These are phyloP conservation scores for Beta corolliflora DNA, from an alignment of 179 eudicot species.

Conservation along the genomic window DNA sequence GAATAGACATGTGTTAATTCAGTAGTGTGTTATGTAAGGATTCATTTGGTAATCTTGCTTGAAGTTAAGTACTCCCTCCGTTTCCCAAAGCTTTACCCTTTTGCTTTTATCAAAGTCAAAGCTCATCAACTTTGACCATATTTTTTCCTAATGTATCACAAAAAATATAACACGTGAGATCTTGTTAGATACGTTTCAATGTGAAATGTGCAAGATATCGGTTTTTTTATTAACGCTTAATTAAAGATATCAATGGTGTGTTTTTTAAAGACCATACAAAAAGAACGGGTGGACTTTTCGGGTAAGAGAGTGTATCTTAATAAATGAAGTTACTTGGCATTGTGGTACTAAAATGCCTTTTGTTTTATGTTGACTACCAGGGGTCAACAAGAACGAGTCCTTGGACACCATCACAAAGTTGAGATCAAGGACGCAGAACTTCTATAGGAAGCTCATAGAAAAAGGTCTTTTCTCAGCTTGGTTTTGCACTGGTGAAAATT, in stretches of 20 bases:
- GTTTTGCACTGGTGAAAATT: background rate
- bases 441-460: constrained; percentile 16
- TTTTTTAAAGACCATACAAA: too few species aligned
- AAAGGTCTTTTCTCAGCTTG: constrained; percentile 1
- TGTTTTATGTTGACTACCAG: constrained; percentile 11
- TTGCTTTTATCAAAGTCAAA: too few species aligned
- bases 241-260: background rate
- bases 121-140: too few species aligned
- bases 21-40: background rate
- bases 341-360: background rate
- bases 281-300: background rate
- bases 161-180: too few species aligned
- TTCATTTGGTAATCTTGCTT: background rate
- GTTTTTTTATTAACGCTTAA: background rate
- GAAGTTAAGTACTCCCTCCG: background rate
- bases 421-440: constrained; percentile 25
- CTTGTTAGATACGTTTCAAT: too few species aligned
- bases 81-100: too few species aligned
- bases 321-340: background rate
- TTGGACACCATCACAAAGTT: constrained; percentile 25
- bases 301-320: background rate
- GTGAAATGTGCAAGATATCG: too few species aligned
- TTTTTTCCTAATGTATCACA: too few species aligned
- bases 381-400: constrained; percentile 18
- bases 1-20: background rate